Percentiles rank a stretch among this genome's conserved stretches.
These are phyloP conservation scores for Sphaerulina vaccinii DNA, from an alignment of 2,329 filamentous ascomycete genomes.

Conservation along the genomic window DNA sequence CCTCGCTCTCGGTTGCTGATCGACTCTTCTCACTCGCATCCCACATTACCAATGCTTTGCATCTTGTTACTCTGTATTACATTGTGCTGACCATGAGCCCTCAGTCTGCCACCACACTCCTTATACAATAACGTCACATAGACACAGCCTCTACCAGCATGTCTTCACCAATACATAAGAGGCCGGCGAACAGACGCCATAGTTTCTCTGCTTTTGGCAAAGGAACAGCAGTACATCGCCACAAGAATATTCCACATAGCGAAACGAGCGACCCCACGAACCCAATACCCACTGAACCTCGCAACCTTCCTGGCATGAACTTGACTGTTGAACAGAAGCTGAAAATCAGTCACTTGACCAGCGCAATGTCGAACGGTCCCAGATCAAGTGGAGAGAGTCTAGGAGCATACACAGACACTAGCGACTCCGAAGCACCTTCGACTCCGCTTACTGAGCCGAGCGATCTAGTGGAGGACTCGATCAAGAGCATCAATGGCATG, in stretches of 20 bases:
- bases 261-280: constrained; percentile 48
- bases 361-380: constrained; percentile 19
- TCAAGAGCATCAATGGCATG: constrained; percentile 20
- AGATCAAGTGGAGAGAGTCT: constrained; percentile 36
- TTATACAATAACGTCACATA: constrained; percentile 1
- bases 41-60: constrained; percentile 11
- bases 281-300: constrained; percentile 47
- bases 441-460: constrained; percentile 44
- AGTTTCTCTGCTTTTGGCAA: constrained; percentile 33
- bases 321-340: constrained; percentile 25
- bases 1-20: background rate
- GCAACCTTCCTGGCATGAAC: constrained; percentile 23
- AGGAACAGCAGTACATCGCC: constrained; percentile 29
- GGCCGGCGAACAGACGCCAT: constrained; percentile 29
- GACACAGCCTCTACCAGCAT: constrained; percentile 12
- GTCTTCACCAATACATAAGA: constrained; percentile 19
- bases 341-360: constrained; percentile 30
- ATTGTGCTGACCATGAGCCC: background rate
- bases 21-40: background rate
- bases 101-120: constrained; percentile 3
- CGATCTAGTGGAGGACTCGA: constrained; percentile 22
- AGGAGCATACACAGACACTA: constrained; percentile 21
- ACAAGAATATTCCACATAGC: constrained; percentile 42
- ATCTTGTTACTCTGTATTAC: background rate
- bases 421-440: constrained; percentile 34